These are phyloP conservation scores for Bombardia bombarda DNA, from an alignment of 495 filamentous ascomycete species.

Conservation along the genomic window DNA sequence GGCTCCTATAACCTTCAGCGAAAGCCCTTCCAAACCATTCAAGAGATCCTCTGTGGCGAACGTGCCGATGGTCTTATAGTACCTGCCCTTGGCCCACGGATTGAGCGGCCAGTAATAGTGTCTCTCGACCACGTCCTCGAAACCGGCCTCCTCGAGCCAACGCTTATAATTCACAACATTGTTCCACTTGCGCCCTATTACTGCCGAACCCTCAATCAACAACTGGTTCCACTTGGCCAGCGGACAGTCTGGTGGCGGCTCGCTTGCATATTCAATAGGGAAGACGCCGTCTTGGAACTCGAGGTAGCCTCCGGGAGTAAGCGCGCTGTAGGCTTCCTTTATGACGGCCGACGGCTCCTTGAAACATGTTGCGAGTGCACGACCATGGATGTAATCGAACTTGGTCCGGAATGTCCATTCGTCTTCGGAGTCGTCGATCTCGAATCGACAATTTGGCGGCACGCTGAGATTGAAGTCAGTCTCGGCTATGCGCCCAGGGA, in stretches of 20 bases:
- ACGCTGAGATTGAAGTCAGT: conserved; percentile 21
- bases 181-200: conserved; percentile 12
- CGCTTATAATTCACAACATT: conserved; percentile 14
- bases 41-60: conserved; percentile 26
- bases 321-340: conserved; percentile 27
- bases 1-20: conserved; percentile 41
- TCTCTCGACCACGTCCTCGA: conserved; percentile 35
- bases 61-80: conserved; percentile 37
- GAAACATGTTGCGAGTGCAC: conserved; percentile 39
- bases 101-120: conserved; percentile 39
- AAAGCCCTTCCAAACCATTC: conserved; percentile 36
- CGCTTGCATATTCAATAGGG: conserved; percentile 19
- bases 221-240: conserved; percentile 19
- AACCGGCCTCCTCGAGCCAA: conserved; percentile 28
- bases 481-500: neutral
- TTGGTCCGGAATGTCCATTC: conserved; percentile 30
- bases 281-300: conserved; percentile 37
- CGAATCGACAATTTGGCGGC: conserved; percentile 36
- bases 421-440: conserved; percentile 42
- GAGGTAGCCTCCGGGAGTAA: conserved; percentile 37
- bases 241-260: neutral
- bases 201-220: conserved; percentile 12
- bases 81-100: conserved; percentile 40
- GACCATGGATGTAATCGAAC: conserved; percentile 42
- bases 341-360: conserved; percentile 37